These are phyloP conservation scores for Colletotrichum graminicola DNA, from an alignment of 2,329 filamentous ascomycete genomes.

Conservation along the genomic window DNA sequence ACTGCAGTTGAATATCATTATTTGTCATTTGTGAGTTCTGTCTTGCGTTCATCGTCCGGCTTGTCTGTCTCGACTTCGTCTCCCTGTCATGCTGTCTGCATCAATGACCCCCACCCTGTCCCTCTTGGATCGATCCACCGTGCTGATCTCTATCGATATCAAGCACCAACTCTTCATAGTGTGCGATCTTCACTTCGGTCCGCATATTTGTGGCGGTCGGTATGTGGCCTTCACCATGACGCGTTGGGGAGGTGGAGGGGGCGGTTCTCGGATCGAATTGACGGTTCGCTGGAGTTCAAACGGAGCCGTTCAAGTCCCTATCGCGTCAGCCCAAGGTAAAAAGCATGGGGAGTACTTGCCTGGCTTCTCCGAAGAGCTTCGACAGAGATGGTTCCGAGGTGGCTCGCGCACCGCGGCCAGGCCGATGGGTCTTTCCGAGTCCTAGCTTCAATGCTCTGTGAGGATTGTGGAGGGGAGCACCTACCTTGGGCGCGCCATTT, in stretches of 20 bases:
- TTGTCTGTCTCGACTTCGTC: background rate
- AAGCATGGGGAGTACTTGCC: background rate
- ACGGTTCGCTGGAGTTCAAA: background rate
- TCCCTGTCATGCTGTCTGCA: background rate
- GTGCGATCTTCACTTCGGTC: background rate
- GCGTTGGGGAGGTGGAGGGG: no score
- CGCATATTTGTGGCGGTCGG: background rate
- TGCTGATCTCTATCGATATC: background rate
- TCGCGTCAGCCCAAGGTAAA: background rate
- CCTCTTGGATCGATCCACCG: background rate
- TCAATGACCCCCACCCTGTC: background rate
- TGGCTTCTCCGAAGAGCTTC: background rate
- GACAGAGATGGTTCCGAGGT: background rate
- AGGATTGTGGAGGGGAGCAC: background rate
- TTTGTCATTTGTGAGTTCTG: background rate
- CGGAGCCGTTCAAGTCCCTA: background rate
- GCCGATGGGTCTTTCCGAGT: background rate
- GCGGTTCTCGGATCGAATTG: background rate
- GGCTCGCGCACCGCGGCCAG: background rate
- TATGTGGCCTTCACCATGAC: background rate
- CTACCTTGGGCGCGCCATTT: background rate
- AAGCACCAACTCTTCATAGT: background rate
- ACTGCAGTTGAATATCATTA: background rate
- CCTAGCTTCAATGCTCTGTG: background rate
- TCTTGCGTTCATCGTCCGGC: background rate